A percentile compares a stretch with the other conserved stretches of the same genome.
phyloP scores from a whole-genome alignment of 345 rosid species.

The Sisymbrium altissimum region DNA sequence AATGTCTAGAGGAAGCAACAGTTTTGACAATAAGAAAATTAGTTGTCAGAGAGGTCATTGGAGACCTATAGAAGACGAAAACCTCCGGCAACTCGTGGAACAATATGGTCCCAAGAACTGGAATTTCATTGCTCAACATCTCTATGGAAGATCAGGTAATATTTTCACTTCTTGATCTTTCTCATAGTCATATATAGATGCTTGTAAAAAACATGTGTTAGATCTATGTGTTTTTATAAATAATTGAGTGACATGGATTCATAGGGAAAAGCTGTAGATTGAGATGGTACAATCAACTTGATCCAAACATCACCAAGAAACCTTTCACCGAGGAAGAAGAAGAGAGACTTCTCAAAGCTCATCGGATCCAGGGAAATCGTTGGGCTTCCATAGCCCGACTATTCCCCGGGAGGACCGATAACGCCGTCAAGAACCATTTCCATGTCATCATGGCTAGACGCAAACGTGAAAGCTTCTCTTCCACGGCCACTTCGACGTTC shows the following conservation, averaged over 20 bases:
- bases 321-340: slow-evolving; percentile 70
- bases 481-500: slow-evolving; percentile 3
- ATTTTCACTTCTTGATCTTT: not conserved
- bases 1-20: slow-evolving; percentile 34
- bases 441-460: slow-evolving; percentile 69
- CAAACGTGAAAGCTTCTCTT: slow-evolving; percentile 42
- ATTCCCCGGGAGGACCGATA: slow-evolving; percentile 67
- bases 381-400: slow-evolving; percentile 58
- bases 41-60: slow-evolving; percentile 64
- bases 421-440: slow-evolving; percentile 71
- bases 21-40: slow-evolving; percentile 30
- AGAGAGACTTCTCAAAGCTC: slow-evolving; percentile 52
- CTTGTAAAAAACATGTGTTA: not conserved
- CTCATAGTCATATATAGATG: not conserved
- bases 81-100: slow-evolving; percentile 50
- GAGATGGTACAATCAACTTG: slow-evolving; percentile 79
- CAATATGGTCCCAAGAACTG: slow-evolving; percentile 60
- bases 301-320: slow-evolving; percentile 58
- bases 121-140: slow-evolving; percentile 62
- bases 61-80: slow-evolving; percentile 62
- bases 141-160: slow-evolving; percentile 58
- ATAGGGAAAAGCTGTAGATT: slow-evolving; percentile 71
- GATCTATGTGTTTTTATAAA: not conserved
- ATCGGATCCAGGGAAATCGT: slow-evolving; percentile 58
- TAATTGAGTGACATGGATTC: not conserved